Evolutionary conservation across 2,329 filamentous ascomycete genomes (phyloP).

Genomic region (Botrytis squamosa): DNA sequence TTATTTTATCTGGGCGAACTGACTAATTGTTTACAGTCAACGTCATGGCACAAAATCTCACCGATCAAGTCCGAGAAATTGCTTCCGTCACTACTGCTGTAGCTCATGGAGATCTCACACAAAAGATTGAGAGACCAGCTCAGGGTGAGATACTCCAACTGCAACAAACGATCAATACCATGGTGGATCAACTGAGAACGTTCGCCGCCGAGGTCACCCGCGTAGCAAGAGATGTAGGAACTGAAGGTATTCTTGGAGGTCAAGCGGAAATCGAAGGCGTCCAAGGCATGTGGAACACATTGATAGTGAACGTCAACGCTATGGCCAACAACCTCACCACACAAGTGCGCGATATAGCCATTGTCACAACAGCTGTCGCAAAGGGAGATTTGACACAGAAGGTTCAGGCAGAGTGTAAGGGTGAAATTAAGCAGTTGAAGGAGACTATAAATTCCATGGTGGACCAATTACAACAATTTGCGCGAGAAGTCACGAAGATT

Average conservation of each 20-base stretch:
- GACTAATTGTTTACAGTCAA: slow-evolving; percentile 55
- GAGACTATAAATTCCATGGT: slow-evolving; percentile 99
- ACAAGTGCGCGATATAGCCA: slow-evolving; percentile 92
- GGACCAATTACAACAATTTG: slow-evolving; percentile 94
- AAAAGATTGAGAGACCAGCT: slow-evolving; percentile 79
- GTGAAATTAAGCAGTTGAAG: slow-evolving; percentile 91
- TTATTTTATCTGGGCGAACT: not conserved
- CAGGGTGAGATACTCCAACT: slow-evolving; percentile 80
- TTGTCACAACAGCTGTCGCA: slow-evolving; percentile 69
- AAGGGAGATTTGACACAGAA: slow-evolving; percentile 94
- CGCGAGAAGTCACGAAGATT: slow-evolving; percentile 93
- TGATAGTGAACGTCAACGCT: slow-evolving; percentile 82
- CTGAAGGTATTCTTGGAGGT: slow-evolving; percentile 77
- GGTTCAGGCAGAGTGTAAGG: slow-evolving; percentile 88
- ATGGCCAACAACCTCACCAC: slow-evolving; percentile 87
- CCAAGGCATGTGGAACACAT: slow-evolving; percentile 84
- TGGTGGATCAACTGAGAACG: slow-evolving; percentile 81
- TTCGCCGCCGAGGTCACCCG: slow-evolving; percentile 83
- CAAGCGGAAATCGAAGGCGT: slow-evolving; percentile 82
- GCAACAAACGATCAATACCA: slow-evolving; percentile 85
- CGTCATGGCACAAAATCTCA: slow-evolving; percentile 80
- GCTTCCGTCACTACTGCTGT: slow-evolving; percentile 82
- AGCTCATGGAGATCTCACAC: slow-evolving; percentile 77
- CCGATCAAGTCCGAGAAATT: slow-evolving; percentile 82
- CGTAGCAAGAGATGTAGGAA: slow-evolving; percentile 80